Evolutionary conservation across 2,329 filamentous ascomycete species (phyloP).

Genomic region (Fusarium guadeloupense): DNA sequence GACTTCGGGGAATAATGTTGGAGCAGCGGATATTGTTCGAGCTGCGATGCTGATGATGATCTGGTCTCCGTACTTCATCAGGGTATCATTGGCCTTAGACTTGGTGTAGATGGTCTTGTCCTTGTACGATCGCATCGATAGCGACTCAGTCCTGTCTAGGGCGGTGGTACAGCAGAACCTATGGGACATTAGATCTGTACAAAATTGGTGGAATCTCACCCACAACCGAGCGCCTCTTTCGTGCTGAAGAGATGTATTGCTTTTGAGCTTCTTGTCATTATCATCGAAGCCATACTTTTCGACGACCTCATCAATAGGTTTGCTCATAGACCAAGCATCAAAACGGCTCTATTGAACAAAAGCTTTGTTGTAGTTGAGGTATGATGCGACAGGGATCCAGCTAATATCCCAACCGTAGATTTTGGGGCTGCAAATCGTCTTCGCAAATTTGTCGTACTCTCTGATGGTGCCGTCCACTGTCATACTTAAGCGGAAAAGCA

Average conservation of each 20-base stretch:
- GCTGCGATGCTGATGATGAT: no score
- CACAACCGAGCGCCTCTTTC: background rate
- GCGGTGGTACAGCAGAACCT: no score
- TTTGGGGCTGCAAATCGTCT: conserved; percentile 29
- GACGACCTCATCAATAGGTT: conserved; percentile 26
- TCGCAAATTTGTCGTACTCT: conserved; percentile 28
- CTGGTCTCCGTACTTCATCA: no score
- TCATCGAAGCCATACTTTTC: conserved; percentile 26
- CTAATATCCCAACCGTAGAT: conserved; percentile 25
- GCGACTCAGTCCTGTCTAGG: no score
- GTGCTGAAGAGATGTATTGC: conserved; percentile 24
- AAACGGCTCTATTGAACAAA: conserved; percentile 26
- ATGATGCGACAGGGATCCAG: conserved; percentile 1
- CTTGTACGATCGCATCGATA: no score
- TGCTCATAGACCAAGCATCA: conserved; percentile 15
- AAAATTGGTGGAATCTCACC: no score
- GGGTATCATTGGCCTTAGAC: no score
- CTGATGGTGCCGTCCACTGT: conserved; percentile 22
- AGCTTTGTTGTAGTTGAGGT: conserved; percentile 25
- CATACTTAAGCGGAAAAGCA: conserved; percentile 37
- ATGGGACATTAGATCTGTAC: background rate
- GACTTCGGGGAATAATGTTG: no score
- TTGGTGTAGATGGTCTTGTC: no score
- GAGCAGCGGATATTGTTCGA: no score
- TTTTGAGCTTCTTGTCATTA: conserved; percentile 22